These are phyloP conservation scores for Escallonia herrerae DNA, from an alignment of 129 eudicot genomes.

Conservation along the genomic window DNA sequence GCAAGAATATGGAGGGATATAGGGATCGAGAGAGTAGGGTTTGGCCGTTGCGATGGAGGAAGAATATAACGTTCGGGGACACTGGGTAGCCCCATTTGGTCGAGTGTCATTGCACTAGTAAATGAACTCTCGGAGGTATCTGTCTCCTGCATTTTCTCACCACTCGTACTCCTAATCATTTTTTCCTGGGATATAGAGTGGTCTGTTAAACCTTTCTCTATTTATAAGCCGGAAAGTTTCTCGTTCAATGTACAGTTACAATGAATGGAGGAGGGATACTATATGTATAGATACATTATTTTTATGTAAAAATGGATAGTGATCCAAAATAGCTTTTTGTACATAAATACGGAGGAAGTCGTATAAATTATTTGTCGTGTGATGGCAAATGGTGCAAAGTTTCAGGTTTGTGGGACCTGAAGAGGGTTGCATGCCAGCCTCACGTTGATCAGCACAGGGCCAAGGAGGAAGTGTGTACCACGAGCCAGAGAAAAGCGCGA, in stretches of 20 bases:
- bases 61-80: conserved; percentile 43
- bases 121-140: conserved; percentile 29
- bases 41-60: conserved; percentile 46
- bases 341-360: conserved; percentile 8
- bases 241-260: conserved; percentile 3
- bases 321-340: not conserved
- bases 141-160: conserved; percentile 26
- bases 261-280: not conserved
- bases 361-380: not conserved
- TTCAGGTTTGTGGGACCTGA: not conserved
- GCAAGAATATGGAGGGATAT: conserved; percentile 21
- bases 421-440: not conserved
- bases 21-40: conserved; percentile 3
- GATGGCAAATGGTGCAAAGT: not conserved
- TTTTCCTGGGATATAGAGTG: not conserved
- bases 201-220: not conserved
- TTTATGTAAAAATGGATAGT: not conserved
- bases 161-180: not conserved
- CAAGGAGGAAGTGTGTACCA: not conserved
- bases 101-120: conserved; percentile 48
- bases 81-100: conserved; percentile 20
- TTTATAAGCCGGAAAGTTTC: not conserved
- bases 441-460: not conserved
- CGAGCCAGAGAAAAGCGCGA: not conserved
- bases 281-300: not conserved